Evolutionary conservation across 257 asterid species (phyloP).

Genomic region (Haberlea rhodopensis): DNA sequence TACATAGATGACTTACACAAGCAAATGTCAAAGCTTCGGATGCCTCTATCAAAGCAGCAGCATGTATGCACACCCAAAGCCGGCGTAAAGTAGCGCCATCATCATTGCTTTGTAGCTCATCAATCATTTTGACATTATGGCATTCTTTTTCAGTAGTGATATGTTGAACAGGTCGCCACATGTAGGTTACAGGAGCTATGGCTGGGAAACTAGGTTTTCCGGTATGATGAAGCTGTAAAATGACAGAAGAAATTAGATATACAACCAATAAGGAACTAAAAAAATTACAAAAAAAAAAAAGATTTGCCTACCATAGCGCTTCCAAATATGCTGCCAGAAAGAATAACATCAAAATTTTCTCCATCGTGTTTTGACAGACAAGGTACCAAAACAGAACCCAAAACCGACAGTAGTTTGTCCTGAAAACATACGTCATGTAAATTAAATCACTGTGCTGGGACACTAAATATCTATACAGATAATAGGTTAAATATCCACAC

Average conservation of each 20-base stretch:
- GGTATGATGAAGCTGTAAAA: constrained; percentile 63
- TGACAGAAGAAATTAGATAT: constrained; percentile 23
- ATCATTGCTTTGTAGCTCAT: constrained; percentile 30
- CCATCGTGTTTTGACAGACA: constrained; percentile 44
- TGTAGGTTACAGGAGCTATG: constrained; percentile 79
- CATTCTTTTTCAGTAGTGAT: constrained; percentile 25
- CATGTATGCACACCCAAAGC: constrained; percentile 84
- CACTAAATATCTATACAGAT: constrained; percentile 9
- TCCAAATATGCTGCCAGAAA: constrained; percentile 59
- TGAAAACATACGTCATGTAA: constrained; percentile 32
- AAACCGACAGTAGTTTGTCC: constrained; percentile 52
- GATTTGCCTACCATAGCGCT: constrained; percentile 60
- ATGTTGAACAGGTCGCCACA: constrained; percentile 62
- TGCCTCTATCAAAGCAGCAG: constrained; percentile 80
- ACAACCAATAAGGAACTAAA: constrained; percentile 4
- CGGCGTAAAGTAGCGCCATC: constrained; percentile 37
- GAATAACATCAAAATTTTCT: constrained; percentile 38
- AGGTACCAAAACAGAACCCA: constrained; percentile 52
- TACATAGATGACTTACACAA: constrained; percentile 51
- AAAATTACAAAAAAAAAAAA: constrained; percentile 6
- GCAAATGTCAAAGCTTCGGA: constrained; percentile 53
- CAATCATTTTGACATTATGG: constrained; percentile 11
- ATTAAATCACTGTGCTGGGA: constrained; percentile 8
- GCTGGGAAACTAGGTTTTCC: constrained; percentile 39
- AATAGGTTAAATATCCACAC: constrained; percentile 8